Percentiles rank a stretch among this genome's conserved stretches.
These are phyloP conservation scores for Podochytrium sp. DNA, from an alignment of 192 early-diverging fungal species.

Conservation along the genomic window DNA sequence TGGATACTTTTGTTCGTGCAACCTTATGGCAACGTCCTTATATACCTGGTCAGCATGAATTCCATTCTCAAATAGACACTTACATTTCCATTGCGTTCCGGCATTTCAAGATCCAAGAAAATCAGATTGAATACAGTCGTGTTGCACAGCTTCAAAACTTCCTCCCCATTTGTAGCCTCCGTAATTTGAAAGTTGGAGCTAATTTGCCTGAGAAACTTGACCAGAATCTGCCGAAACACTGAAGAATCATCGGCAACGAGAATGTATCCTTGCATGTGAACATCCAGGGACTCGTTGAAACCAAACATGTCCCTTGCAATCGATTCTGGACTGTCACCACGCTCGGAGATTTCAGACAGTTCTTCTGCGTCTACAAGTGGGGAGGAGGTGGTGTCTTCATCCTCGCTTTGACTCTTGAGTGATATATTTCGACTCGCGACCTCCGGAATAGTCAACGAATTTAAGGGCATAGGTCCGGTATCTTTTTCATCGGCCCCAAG, in stretches of 20 bases:
- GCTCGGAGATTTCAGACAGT: too few species aligned
- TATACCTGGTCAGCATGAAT: too few species aligned
- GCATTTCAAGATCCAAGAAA: conserved; percentile 39
- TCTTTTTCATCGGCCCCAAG: background rate
- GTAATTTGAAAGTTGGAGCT: background rate
- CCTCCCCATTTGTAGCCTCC: conserved; percentile 32
- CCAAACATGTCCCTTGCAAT: too few species aligned
- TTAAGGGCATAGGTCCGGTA: background rate
- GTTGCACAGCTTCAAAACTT: conserved; percentile 30
- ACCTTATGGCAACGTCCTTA: too few species aligned
- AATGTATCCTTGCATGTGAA: conserved; percentile 4
- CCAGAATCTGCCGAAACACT: conserved; percentile 30
- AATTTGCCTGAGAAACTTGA: background rate
- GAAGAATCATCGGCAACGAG: conserved; percentile 36
- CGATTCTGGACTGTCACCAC: too few species aligned
- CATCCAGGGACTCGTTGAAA: too few species aligned
- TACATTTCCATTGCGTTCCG: conserved; percentile 22
- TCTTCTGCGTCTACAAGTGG: background rate
- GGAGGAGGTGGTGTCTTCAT: background rate
- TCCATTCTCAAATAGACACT: background rate
- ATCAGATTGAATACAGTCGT: conserved; percentile 27
- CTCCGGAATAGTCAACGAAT: background rate
- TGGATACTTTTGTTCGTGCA: background rate
- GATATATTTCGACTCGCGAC: background rate
- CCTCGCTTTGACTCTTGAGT: background rate